Conservation (phyloP, 805 yeast genomes). For the Metschnikowia matae region DNA sequence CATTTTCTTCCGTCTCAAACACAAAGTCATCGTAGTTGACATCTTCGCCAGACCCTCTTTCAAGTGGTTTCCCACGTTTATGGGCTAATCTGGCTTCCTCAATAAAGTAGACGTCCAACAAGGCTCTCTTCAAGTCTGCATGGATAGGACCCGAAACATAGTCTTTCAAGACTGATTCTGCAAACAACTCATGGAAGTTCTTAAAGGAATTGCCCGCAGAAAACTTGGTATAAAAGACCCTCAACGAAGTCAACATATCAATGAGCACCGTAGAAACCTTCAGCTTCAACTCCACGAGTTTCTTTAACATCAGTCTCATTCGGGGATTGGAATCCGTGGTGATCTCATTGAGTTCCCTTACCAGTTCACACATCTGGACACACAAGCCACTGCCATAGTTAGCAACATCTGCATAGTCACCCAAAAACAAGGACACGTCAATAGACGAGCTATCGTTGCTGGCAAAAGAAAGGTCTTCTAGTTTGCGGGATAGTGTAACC, state of each 20-base stretch:
- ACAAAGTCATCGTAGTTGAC: constrained; percentile 33
- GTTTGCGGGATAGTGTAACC: constrained; percentile 29
- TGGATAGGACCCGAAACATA: constrained; percentile 25
- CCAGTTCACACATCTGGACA: constrained; percentile 7
- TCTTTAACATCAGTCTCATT: constrained; percentile 15
- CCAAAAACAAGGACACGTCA: constrained; percentile 24
- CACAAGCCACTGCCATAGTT: constrained; percentile 12
- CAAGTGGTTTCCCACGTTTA: constrained; percentile 35
- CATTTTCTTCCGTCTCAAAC: constrained; percentile 4
- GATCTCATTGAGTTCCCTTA: constrained; percentile 9
- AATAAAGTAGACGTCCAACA: constrained; percentile 43
- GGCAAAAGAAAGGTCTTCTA: constrained; percentile 29
- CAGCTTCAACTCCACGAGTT: constrained; percentile 24
- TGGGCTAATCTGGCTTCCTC: constrained; percentile 47
- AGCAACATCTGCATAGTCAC: constrained; percentile 18
- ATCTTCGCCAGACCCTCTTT: constrained; percentile 51
- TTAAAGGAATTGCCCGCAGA: constrained; percentile 15
- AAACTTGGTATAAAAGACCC: constrained; percentile 31
- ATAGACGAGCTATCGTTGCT: constrained; percentile 17
- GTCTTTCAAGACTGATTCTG: constrained; percentile 15
- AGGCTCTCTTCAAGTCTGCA: constrained; percentile 22
- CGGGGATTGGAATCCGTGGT: constrained; percentile 4
- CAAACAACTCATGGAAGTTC: constrained; percentile 33
- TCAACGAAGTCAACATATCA: constrained; percentile 32
- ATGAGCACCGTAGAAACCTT: constrained; percentile 23